Percentiles rank a stretch among this genome's conserved stretches.
These are phyloP conservation scores for Leptodontidium sp. DNA, from an alignment of 2,329 filamentous ascomycete species.

Conservation along the genomic window DNA sequence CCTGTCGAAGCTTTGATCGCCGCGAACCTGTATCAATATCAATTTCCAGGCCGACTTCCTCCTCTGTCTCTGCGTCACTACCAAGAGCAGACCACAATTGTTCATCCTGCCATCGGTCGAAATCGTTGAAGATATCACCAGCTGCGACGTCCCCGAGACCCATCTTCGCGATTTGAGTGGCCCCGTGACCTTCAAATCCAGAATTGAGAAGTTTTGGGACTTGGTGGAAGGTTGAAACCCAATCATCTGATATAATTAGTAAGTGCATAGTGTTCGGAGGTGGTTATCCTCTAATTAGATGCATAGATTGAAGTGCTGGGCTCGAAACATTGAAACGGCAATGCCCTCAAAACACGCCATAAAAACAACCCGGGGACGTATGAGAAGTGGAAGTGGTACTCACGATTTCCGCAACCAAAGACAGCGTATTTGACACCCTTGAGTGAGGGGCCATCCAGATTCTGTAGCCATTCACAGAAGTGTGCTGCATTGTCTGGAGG, in stretches of 20 bases:
- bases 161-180: conserved; percentile 21
- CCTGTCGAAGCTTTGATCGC: conserved; percentile 59
- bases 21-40: conserved; percentile 40
- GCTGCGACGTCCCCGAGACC: conserved; percentile 29
- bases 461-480: conserved; percentile 72
- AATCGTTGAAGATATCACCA: conserved; percentile 72
- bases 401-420: conserved; percentile 70
- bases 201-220: conserved; percentile 69
- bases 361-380: too few relatives aligned
- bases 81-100: conserved; percentile 55
- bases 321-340: too few relatives aligned
- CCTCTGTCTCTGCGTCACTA: conserved; percentile 28
- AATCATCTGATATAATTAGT: conserved; percentile 51
- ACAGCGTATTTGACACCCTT: conserved; percentile 69
- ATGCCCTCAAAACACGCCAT: too few relatives aligned
- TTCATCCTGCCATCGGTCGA: conserved; percentile 73
- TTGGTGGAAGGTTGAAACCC: conserved; percentile 69
- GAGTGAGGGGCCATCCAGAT: conserved; percentile 48
- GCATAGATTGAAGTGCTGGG: too few relatives aligned
- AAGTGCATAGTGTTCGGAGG: background rate
- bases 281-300: too few relatives aligned
- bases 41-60: conserved; percentile 35
- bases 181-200: conserved; percentile 19
- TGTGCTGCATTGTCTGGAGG: conserved; percentile 75
- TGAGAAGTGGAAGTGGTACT: background rate